A percentile compares a stretch with the other conserved stretches of the same genome.
phyloP scores from a whole-genome alignment of 2,329 filamentous ascomycete genomes.

The Pseudocercospora crystallina region DNA sequence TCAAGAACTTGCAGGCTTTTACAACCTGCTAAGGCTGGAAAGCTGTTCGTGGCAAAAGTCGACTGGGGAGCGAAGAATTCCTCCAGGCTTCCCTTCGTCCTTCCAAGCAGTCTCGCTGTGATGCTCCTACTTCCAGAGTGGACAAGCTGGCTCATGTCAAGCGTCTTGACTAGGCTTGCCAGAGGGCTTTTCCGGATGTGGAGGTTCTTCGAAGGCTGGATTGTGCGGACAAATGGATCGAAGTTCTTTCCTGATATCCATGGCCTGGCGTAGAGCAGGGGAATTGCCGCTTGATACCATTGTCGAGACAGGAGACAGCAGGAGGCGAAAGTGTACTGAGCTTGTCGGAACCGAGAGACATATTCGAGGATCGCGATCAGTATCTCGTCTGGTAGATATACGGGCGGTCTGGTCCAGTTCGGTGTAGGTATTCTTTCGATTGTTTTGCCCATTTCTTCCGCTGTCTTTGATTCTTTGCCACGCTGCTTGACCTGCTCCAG shows the following conservation, averaged over 20 bases:
- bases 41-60: slow-evolving; percentile 58
- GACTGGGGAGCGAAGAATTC: slow-evolving; percentile 59
- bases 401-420: slow-evolving; percentile 25
- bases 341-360: slow-evolving; percentile 37
- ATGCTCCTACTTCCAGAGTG: slow-evolving; percentile 59
- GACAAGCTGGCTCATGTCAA: slow-evolving; percentile 57
- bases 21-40: slow-evolving; percentile 59
- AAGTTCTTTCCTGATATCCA: slow-evolving; percentile 55
- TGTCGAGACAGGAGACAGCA: slow-evolving; percentile 56
- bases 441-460: not conserved
- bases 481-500: slow-evolving; percentile 27
- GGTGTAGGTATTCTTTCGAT: not conserved
- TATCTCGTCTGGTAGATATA: slow-evolving; percentile 56
- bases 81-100: slow-evolving; percentile 53
- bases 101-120: slow-evolving; percentile 57
- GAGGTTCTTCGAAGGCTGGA: slow-evolving; percentile 54
- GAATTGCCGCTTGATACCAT: slow-evolving; percentile 57
- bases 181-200: slow-evolving; percentile 51
- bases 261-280: slow-evolving; percentile 54
- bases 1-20: slow-evolving; percentile 50
- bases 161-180: slow-evolving; percentile 50
- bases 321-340: slow-evolving; percentile 50
- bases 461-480: slow-evolving; percentile 7
- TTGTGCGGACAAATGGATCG: slow-evolving; percentile 53
- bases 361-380: slow-evolving; percentile 51